Evolutionary conservation across 352 stramenopile genomes (phyloP), one percentile per base, ranked within the genome.

Genomic region (Nothophytophthora sp.): DNA sequence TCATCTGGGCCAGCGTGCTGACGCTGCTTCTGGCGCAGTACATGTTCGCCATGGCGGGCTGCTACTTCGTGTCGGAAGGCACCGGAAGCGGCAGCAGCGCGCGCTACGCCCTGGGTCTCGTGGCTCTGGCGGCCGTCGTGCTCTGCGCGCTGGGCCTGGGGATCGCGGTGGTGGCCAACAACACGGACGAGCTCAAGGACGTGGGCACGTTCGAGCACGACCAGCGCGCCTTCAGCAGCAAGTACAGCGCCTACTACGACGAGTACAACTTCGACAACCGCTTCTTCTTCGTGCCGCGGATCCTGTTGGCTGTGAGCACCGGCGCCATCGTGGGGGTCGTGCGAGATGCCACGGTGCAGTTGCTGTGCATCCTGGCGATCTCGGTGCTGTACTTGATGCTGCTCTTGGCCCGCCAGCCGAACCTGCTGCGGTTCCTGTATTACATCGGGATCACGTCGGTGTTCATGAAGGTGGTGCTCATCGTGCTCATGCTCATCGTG

Each of bases 201-300:
- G 41, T 95, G 13, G 83, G 83, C 8, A 87, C 83, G 4, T 76
- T 75, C 40, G 81, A 86, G 47, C 83, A 96, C 50, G 76, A 90
- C 43, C 70, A 94, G 30, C 81, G 81, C 0, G 57, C 78, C 15
- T 92, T 94, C 57, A 89, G 77, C 20, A 70, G 58, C 53, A 91
- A 90, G 68, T 96, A 94, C 68, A 81, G 86, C 42, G 72, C 78
- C 15, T 92, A 92, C 70, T 96, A 94, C 43, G 84, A 93, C 47
- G 83, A 94, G 73, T 94, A 92, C 76, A 94, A 92, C 63, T 91
- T 90, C 27, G 78, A 92, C 54, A 94, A 96, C 55, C 83, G 86
- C 15, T 94, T 87, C 57, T 96, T 96, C 59, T 96, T 96, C 51
- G 69, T 94, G 19, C 79, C 78, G 5, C 73, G 83, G 0, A 92